Evolutionary conservation across 306 rosid species (phyloP), one percentile per base, ranked within the genome.

Genomic region (Myrica gale): DNA sequence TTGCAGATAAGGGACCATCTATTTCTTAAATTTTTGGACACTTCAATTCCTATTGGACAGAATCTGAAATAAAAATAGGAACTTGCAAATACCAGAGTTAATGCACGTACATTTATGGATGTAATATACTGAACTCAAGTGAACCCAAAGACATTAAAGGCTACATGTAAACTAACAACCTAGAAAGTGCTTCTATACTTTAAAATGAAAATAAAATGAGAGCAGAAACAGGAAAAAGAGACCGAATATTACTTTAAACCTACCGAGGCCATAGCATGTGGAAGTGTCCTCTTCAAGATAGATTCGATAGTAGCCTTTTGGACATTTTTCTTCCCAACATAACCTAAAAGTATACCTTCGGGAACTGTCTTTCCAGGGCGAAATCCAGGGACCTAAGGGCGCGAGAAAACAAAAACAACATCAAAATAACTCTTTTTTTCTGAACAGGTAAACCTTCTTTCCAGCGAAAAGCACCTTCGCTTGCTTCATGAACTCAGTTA

Each of bases 231-330:
- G 50, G 54, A 78, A 6, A 37, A 56, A 19, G 58, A 55, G 39
- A 60, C 51, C n/a, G 65, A 69, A 71, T 74, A 48, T 41, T 56
- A 54, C 50, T 60, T 42, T 60, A 69, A 76, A 86, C 93, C 50
- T 81, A 93, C 98, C 0, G 89, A 74, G 71, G 81, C 19, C 94
- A 87, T 87, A 74, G 97, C 97, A 81, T 90, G 98, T 68, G 97
- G 91, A 84, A 94, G 91, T 65, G 98, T 94, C 86, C 95, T 91
- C 81, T 82, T 89, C 85, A 94, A 55, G 82, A 94, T 88, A 32
- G 98, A 87, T 81, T 94, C 98, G 75, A 95, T 82, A 6, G 88
- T 77, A 68, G 97, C 98, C 83, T 87, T 90, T 71, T 82, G 84
- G 41, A 95, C 85, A 86, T 89, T 79, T 74, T 83, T 73, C 77